Base-by-base conservation (phyloP, 192 early-diverging fungal species). In the Coemansia sp. region DNA sequence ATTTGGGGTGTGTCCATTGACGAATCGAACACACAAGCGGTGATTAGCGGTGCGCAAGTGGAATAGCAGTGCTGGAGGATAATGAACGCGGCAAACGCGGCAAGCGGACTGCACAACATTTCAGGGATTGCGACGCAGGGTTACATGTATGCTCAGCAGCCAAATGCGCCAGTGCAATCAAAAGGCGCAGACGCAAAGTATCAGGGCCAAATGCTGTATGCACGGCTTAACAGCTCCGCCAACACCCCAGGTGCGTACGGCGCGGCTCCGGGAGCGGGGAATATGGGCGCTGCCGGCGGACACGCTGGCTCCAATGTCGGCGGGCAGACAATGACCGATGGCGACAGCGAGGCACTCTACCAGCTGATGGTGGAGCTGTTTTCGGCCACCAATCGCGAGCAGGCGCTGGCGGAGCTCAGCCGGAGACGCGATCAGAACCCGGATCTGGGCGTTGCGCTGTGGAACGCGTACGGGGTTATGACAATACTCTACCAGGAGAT, bases 391-490 rank as follows among this genome's bases (percentile, higher is more conserved):
- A 79, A 76, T 25, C 80, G 94, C n/a, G 95, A 98, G 61, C 87
- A 90, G 58, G 93, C 92, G 9, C 74, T 98, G 38, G 72, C 94
- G 4, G 94, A 98, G 63, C 78, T 98, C 48, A 91, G 88, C 68
- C 94, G 94, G 71, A 89, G 90, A 63, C 78, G 94, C 31, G 95
- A 98, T 70, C 85, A 93, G 59, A 94, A 95, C 65, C 90, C 95
- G 15, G 92, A 98, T 58, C 67, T 98, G 55, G 95, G 94, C 6
- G 85, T 95, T 14, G 89, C 94, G n/a, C 79, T 98, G 58, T 98
- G 95, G 95, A 92, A 98, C 65, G 87, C 93, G 9, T 96, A 89
- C 77, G 95, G 93, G 27, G 91, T 97, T 21, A 97, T 94, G 88
- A 82, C 93, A 14, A 92, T 91, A 20, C 81, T 98, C 12, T 79